Percentiles rank a stretch among this genome's conserved stretches.
Conservation (phyloP, 208 protist species). For the Trypanosoma mega region DNA sequence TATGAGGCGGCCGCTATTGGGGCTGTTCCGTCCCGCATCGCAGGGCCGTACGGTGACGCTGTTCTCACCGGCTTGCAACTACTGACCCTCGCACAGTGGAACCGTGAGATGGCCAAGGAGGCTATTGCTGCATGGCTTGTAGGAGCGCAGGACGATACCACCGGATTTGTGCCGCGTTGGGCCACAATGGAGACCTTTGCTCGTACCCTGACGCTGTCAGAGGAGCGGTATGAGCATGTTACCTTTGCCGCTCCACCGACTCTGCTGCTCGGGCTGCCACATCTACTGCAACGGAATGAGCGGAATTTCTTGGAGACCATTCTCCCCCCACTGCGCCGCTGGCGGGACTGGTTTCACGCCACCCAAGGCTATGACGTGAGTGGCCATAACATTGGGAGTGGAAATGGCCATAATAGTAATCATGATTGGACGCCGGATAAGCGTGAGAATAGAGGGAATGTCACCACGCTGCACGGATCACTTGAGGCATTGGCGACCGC, state of each 20-base stretch:
- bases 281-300: slow-evolving; percentile 56
- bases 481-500: slow-evolving; percentile 5
- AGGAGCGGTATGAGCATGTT: slow-evolving; percentile 54
- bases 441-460: no score
- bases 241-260: slow-evolving; percentile 59
- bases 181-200: slow-evolving; percentile 35
- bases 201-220: slow-evolving; percentile 38
- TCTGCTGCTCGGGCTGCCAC: slow-evolving; percentile 56
- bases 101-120: slow-evolving; percentile 81
- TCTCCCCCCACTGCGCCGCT: slow-evolving; percentile 53
- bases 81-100: slow-evolving; percentile 69
- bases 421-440: no score
- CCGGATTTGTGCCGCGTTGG: slow-evolving; percentile 65
- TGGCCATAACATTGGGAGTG: no score
- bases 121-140: slow-evolving; percentile 73
- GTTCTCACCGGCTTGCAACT: slow-evolving; percentile 65
- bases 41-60: slow-evolving; percentile 59
- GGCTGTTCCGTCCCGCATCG: slow-evolving; percentile 60
- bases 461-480: no score
- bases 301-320: slow-evolving; percentile 47
- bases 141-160: slow-evolving; percentile 50
- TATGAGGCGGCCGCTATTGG: slow-evolving; percentile 39
- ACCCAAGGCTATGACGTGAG: slow-evolving; percentile 81
- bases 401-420: no score
- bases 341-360: slow-evolving; percentile 72